phyloP scores from a whole-genome alignment of 2,329 filamentous ascomycete genomes.

The Volutella citrinella region DNA sequence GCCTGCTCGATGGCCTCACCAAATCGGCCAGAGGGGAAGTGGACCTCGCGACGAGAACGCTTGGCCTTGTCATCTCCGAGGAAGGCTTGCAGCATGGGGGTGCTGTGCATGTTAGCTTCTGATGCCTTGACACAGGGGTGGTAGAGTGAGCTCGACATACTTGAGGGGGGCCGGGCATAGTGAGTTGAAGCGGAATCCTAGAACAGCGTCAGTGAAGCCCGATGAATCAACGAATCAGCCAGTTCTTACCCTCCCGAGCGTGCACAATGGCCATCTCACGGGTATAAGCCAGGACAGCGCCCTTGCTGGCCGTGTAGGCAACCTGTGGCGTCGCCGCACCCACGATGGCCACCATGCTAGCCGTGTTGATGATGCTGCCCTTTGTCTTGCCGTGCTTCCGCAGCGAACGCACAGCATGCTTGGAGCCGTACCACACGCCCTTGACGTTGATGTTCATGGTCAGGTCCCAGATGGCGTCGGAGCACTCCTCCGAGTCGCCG shows the following conservation, averaged over 20 bases:
- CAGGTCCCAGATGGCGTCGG: conserved; percentile 87
- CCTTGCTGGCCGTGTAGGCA: conserved; percentile 75
- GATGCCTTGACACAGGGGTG: not conserved
- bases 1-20: conserved; percentile 78
- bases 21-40: conserved; percentile 73
- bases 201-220: too few species aligned
- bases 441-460: conserved; percentile 93
- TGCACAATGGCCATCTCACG: too few species aligned
- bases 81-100: conserved; percentile 73
- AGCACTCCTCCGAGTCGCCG: conserved; percentile 73
- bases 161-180: conserved; percentile 73
- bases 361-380: conserved; percentile 72
- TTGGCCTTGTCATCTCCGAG: conserved; percentile 69
- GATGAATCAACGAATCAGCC: too few species aligned
- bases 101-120: conserved; percentile 47
- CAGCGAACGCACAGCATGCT: conserved; percentile 80
- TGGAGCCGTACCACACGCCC: conserved; percentile 90
- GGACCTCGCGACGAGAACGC: conserved; percentile 67
- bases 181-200: conserved; percentile 69
- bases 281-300: too few species aligned
- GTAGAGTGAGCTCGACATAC: conserved; percentile 32
- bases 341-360: conserved; percentile 69
- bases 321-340: conserved; percentile 70
- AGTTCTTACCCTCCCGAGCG: too few species aligned
- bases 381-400: conserved; percentile 72